Conservation (phyloP, 164 flowering plant species). For the Cinnamomum micranthum region DNA sequence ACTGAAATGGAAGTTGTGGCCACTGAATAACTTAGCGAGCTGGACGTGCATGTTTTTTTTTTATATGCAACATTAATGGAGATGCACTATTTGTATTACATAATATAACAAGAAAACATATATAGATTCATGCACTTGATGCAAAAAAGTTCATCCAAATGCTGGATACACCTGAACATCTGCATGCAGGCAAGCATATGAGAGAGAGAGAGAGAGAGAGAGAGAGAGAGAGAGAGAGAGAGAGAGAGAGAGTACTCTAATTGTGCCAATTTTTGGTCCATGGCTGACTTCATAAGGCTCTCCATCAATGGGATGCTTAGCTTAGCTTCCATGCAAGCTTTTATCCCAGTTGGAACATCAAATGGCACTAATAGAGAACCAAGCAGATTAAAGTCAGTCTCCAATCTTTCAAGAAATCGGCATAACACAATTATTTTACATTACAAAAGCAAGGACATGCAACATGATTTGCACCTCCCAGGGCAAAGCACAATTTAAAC, state of each 20-base stretch:
- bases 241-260: conserved; percentile 17
- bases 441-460: too few species aligned
- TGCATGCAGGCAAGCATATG: background rate
- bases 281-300: conserved; percentile 52
- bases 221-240: background rate
- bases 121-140: background rate
- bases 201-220: background rate
- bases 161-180: background rate
- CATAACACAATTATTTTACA: too few species aligned
- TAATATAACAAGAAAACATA: too few species aligned
- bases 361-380: background rate
- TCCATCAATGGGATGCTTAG: conserved; percentile 36
- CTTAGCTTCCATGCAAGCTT: conserved; percentile 49
- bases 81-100: too few species aligned
- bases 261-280: conserved; percentile 65
- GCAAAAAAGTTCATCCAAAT: background rate
- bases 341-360: conserved; percentile 41
- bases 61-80: too few species aligned
- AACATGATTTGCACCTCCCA: too few species aligned
- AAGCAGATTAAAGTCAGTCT: too few species aligned
- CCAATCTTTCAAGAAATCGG: too few species aligned
- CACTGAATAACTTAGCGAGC: conserved; percentile 44
- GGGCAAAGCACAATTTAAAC: too few species aligned
- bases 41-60: too few species aligned
- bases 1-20: conserved; percentile 34